Evolutionary conservation across 1,139 yeast species (phyloP).

Genomic region (Geotrichum cucujoidarum): DNA sequence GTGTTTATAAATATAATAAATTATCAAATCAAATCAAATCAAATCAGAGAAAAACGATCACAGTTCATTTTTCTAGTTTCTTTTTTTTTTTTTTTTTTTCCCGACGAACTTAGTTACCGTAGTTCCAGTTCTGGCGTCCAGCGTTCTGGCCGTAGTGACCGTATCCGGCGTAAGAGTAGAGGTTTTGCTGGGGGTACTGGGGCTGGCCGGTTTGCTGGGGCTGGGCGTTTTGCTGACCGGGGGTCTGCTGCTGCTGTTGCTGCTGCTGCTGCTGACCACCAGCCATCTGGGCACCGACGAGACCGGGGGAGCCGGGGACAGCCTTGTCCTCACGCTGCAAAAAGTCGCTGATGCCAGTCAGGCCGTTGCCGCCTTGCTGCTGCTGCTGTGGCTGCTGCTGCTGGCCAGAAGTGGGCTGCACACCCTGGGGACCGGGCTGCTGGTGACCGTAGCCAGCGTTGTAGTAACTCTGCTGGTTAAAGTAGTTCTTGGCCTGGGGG

Average conservation of each 20-base stretch:
- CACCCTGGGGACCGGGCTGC: background rate
- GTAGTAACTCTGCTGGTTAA: constrained; percentile 29
- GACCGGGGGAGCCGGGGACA: constrained; percentile 27
- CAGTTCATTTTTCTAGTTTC: background rate
- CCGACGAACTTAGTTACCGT: constrained; percentile 11
- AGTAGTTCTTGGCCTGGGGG: constrained; percentile 26
- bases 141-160: constrained; percentile 26
- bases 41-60: background rate
- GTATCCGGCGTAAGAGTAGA: constrained; percentile 33
- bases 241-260: constrained; percentile 7
- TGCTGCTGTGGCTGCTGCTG: constrained; percentile 11
- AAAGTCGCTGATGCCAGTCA: constrained; percentile 19
- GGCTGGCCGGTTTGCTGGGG: constrained; percentile 17
- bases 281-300: constrained; percentile 20
- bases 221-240: background rate
- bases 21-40: background rate
- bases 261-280: constrained; percentile 11
- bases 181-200: constrained; percentile 29
- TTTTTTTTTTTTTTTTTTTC: background rate
- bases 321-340: constrained; percentile 28
- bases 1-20: background rate
- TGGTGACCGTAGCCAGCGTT: constrained; percentile 21
- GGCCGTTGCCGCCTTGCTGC: constrained; percentile 20
- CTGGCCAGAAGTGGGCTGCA: background rate
- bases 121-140: constrained; percentile 20